Conservation (phyloP, 2,329 filamentous ascomycete species). For the Trichoderma sp. region DNA sequence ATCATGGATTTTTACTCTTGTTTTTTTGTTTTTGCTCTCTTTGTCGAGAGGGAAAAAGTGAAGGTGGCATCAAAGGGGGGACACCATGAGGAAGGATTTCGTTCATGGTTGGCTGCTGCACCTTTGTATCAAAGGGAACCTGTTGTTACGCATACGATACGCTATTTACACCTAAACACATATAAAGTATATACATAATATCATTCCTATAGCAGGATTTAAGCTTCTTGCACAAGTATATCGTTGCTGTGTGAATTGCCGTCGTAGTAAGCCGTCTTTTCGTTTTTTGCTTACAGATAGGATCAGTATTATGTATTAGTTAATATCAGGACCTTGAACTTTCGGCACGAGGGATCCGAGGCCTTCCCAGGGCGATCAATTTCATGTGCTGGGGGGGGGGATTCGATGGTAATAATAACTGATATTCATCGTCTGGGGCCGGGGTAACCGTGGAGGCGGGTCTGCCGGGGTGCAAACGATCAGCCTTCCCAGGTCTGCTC, state of each 20-base stretch:
- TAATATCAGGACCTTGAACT: neutral
- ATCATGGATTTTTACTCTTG: constrained; percentile 2
- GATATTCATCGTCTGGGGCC: neutral
- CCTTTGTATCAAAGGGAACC: neutral
- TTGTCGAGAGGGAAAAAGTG: neutral
- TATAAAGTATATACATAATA: neutral
- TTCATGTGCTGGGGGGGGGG: neutral
- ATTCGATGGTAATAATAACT: neutral
- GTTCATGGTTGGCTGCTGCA: neutral
- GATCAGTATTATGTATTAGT: neutral
- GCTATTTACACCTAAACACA: neutral
- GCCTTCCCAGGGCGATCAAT: neutral
- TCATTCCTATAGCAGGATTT: neutral
- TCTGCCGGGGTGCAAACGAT: neutral
- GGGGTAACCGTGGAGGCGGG: neutral
- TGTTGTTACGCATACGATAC: neutral
- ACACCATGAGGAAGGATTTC: neutral
- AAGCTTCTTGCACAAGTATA: neutral
- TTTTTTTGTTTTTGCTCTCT: neutral
- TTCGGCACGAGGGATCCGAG: constrained; percentile 4
- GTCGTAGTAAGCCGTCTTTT: neutral
- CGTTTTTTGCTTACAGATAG: neutral
- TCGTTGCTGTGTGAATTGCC: neutral
- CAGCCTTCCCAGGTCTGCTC: neutral
- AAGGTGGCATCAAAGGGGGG: neutral